A percentile compares a stretch with the other conserved stretches of the same genome.
These are phyloP conservation scores for Amorphotheca resinae DNA, from an alignment of 495 filamentous ascomycete genomes.

Conservation along the genomic window DNA sequence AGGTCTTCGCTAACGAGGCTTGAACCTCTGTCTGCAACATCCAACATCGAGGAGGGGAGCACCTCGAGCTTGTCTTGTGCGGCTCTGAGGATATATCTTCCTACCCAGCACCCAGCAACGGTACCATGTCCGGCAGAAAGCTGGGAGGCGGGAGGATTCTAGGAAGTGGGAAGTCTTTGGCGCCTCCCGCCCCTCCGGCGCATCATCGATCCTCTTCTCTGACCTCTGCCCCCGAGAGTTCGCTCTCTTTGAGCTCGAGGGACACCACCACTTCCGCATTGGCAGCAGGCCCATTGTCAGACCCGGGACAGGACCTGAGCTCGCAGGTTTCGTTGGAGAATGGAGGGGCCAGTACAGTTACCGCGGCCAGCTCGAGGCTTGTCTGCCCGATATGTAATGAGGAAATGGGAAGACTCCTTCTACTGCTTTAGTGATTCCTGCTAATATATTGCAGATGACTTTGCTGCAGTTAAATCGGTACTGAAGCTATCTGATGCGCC, in stretches of 20 bases:
- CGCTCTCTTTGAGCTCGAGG: slow-evolving; percentile 26
- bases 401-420: slow-evolving; percentile 57
- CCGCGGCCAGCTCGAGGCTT: slow-evolving; percentile 39
- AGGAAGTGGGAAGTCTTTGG: slow-evolving; percentile 66
- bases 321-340: slow-evolving; percentile 23
- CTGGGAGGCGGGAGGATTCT: slow-evolving; percentile 83
- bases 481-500: slow-evolving; percentile 10
- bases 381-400: slow-evolving; percentile 94
- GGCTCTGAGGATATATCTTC: slow-evolving; percentile 6
- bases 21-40: background rate
- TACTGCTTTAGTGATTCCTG: background rate
- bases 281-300: slow-evolving; percentile 17
- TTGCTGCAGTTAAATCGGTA: slow-evolving; percentile 83
- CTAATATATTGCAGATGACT: slow-evolving; percentile 49
- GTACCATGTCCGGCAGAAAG: slow-evolving; percentile 65
- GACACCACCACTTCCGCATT: slow-evolving; percentile 18
- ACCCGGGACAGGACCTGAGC: slow-evolving; percentile 17
- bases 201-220: slow-evolving; percentile 27
- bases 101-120: slow-evolving; percentile 4
- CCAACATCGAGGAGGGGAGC: background rate
- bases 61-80: slow-evolving; percentile 11
- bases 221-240: slow-evolving; percentile 36
- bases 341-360: slow-evolving; percentile 30
- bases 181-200: slow-evolving; percentile 38
- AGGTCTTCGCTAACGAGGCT: background rate